Base-by-base conservation (phyloP, 164 flowering plant genomes). In the Vitis labrusca region DNA sequence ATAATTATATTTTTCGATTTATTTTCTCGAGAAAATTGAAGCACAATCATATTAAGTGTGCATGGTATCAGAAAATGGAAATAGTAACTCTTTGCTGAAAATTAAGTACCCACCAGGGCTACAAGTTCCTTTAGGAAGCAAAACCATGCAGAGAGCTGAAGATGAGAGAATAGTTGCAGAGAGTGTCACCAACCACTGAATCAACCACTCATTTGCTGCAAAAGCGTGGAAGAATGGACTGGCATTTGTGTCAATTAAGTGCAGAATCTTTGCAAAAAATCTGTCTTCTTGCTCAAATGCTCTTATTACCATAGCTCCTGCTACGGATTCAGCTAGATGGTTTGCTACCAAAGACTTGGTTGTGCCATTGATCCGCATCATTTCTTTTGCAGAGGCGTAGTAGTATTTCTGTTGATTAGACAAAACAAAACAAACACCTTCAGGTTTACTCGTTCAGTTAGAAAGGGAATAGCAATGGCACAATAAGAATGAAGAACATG, bases 231-330 rank as follows among this genome's bases (percentile, higher is more conserved):
- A 83, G 74, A 73, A 77, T 19, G 83, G 79, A 57, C 81, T 81
- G 12, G 84, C 84, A 71, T 83, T 83, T 32, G 62, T 49, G 66
- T 83, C 84, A 23, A 77, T 77, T 67, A 83, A 83, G 29, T 69
- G 61, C 13, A 80, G 75, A 63, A 63, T 76, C 69, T 82, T 80
- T 9, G 69, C 61, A 47, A 84, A 89, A 73, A 89, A 89, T 5
- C 88, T 70, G 2, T 89, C 88, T 80, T 89, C 91, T 74, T 85
- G 82, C 65, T 70, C 74, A 66, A 89, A 89, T 37, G 93, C 89
- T 76, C 93, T 84, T 15, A 89, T 89, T 67, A 87, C 87, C 71
- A 82, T 79, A 23, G 79, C 85, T 63, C 93, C 93, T 10, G 89
- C 87, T 8, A 85, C 70, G 37, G 91, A 84, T 72, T 89, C 91